Evolutionary conservation across 305 asterid species (phyloP).

Genomic region (Caryopteris hybrid): DNA sequence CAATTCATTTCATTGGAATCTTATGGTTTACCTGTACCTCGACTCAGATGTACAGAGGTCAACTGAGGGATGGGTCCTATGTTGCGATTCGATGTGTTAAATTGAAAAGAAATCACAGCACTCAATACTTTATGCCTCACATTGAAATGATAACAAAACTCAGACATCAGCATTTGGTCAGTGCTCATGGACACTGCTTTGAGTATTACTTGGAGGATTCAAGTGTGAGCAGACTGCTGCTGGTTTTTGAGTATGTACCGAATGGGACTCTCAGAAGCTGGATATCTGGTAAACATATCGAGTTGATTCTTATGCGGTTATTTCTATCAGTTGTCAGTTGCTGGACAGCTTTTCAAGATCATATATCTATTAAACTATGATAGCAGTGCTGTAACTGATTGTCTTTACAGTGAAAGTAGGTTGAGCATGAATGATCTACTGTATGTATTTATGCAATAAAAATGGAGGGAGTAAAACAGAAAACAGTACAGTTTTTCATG

Average conservation of each 20-base stretch:
- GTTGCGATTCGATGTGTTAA: slow-evolving; percentile 68
- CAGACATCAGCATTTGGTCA: slow-evolving; percentile 77
- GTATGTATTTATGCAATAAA: neutral
- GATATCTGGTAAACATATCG: slow-evolving; percentile 60
- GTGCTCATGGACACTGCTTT: slow-evolving; percentile 91
- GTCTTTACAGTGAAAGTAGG: no score
- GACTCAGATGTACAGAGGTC: slow-evolving; percentile 78
- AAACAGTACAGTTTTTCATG: neutral
- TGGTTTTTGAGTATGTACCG: slow-evolving; percentile 76
- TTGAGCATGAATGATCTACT: no score
- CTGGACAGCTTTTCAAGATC: no score
- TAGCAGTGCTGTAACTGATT: no score
- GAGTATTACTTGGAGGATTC: slow-evolving; percentile 84
- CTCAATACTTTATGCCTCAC: slow-evolving; percentile 64
- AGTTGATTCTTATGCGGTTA: neutral
- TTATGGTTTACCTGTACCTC: slow-evolving; percentile 3
- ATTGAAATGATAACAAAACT: slow-evolving; percentile 75
- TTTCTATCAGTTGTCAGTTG: no score
- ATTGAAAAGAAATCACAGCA: slow-evolving; percentile 51
- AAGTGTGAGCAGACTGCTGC: slow-evolving; percentile 69
- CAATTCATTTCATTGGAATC: neutral
- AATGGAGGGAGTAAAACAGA: neutral
- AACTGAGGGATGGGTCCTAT: slow-evolving; percentile 56
- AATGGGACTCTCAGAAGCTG: slow-evolving; percentile 84
- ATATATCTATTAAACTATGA: no score